Evolutionary conservation across 352 stramenopile genomes (phyloP).

Genomic region (Aphanomyces stellatus): DNA sequence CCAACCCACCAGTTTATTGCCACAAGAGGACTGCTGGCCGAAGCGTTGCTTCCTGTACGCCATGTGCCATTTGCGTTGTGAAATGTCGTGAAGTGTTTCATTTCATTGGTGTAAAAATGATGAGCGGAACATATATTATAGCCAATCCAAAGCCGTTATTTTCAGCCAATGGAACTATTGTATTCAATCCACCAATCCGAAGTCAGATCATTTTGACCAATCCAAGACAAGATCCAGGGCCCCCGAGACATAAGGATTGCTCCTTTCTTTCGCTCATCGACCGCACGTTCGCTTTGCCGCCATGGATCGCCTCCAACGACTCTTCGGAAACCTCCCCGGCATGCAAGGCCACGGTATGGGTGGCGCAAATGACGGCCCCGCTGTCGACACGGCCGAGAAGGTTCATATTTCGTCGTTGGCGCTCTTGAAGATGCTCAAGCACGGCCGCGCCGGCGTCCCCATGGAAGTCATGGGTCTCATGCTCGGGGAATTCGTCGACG

Average conservation of each 20-base stretch:
- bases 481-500: slow-evolving; percentile 99
- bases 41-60: no score
- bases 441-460: slow-evolving; percentile 97
- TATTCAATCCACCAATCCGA: no score
- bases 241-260: background rate
- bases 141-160: background rate
- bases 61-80: no score
- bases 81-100: no score
- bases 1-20: no score
- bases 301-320: slow-evolving; percentile 80
- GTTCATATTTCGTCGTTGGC: slow-evolving; percentile 98
- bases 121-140: no score
- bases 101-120: no score
- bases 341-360: slow-evolving; percentile 52
- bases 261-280: background rate
- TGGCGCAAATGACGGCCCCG: slow-evolving; percentile 81
- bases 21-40: no score
- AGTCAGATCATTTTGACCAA: background rate
- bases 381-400: slow-evolving; percentile 97
- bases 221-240: background rate
- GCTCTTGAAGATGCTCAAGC: slow-evolving; percentile 99
- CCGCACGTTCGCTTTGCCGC: slow-evolving; percentile 15
- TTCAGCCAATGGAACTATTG: background rate
- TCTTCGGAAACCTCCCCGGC: slow-evolving; percentile 79
- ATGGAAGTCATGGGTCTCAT: slow-evolving; percentile 99